phyloP scores from a whole-genome alignment of 179 eudicot species.

The Beta macrorhiza region DNA sequence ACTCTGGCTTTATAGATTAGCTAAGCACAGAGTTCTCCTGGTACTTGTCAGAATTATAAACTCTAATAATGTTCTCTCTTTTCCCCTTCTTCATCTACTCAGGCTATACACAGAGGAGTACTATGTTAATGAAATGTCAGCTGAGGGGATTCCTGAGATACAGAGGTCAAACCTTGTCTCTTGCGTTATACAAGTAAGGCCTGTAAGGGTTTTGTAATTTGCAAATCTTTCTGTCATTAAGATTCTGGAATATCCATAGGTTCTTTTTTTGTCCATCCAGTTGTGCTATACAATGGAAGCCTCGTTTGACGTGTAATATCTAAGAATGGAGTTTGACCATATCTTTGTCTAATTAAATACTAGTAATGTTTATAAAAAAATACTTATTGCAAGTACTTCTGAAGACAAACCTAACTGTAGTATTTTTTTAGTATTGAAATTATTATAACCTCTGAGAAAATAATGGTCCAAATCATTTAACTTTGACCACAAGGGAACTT shows the following conservation, averaged over 20 bases:
- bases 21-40: background rate
- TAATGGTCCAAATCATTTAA: background rate
- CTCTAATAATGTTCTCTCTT: background rate
- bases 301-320: background rate
- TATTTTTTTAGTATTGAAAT: too few species aligned
- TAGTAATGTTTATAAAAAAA: background rate
- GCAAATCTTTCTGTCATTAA: background rate
- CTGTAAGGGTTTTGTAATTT: background rate
- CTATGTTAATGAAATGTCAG: slow-evolving; percentile 71
- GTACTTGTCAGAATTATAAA: background rate
- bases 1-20: background rate
- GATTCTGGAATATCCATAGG: background rate
- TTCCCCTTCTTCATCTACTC: slow-evolving; percentile 19
- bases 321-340: background rate
- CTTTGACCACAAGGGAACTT: background rate
- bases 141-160: slow-evolving; percentile 93
- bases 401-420: background rate
- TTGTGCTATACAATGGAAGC: background rate
- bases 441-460: background rate
- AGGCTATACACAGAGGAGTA: slow-evolving; percentile 94
- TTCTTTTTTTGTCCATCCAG: background rate
- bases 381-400: background rate
- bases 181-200: slow-evolving; percentile 59
- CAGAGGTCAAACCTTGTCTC: slow-evolving; percentile 95
- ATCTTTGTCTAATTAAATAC: background rate